Evolutionary conservation across 169 alveolate species (phyloP).

Genomic region (Cryptosporidium canis): DNA sequence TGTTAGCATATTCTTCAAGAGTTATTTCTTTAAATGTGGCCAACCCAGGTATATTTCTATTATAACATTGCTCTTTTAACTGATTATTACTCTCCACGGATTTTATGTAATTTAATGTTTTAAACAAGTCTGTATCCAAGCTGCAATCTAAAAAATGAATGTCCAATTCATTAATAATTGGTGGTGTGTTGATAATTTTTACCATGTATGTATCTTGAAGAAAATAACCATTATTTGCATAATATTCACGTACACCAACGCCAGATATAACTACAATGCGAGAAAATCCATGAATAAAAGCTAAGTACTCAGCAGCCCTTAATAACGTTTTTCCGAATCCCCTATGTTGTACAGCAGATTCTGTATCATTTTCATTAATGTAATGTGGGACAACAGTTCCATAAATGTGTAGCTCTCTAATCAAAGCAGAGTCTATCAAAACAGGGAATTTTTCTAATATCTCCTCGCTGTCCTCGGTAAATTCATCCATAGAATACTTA

Average conservation of each 20-base stretch:
- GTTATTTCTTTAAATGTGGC: slow-evolving; percentile 6
- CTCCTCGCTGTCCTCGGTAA: slow-evolving; percentile 43
- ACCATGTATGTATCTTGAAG: slow-evolving; percentile 94
- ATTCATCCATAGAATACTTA: slow-evolving; percentile 44
- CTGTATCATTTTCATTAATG: not conserved
- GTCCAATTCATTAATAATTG: slow-evolving; percentile 21
- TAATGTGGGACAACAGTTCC: slow-evolving; percentile 81
- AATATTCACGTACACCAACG: slow-evolving; percentile 98
- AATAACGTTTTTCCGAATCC: slow-evolving; percentile 74
- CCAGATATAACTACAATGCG: slow-evolving; percentile 98
- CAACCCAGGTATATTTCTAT: slow-evolving; percentile 21
- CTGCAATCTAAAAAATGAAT: slow-evolving; percentile 9
- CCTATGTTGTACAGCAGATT: slow-evolving; percentile 56
- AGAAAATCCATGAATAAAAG: slow-evolving; percentile 83
- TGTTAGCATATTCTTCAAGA: slow-evolving; percentile 7
- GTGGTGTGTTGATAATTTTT: slow-evolving; percentile 78
- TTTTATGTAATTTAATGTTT: slow-evolving; percentile 22
- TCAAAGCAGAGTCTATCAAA: slow-evolving; percentile 83
- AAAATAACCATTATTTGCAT: slow-evolving; percentile 95
- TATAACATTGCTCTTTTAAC: not conserved
- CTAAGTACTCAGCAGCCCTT: slow-evolving; percentile 74
- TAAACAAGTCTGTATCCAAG: slow-evolving; percentile 56
- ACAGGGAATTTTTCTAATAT: slow-evolving; percentile 44
- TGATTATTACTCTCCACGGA: slow-evolving; percentile 7
- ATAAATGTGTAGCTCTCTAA: slow-evolving; percentile 92